Base-by-base conservation (phyloP, 192 early-diverging fungal species). In the Coemansia sp. region DNA sequence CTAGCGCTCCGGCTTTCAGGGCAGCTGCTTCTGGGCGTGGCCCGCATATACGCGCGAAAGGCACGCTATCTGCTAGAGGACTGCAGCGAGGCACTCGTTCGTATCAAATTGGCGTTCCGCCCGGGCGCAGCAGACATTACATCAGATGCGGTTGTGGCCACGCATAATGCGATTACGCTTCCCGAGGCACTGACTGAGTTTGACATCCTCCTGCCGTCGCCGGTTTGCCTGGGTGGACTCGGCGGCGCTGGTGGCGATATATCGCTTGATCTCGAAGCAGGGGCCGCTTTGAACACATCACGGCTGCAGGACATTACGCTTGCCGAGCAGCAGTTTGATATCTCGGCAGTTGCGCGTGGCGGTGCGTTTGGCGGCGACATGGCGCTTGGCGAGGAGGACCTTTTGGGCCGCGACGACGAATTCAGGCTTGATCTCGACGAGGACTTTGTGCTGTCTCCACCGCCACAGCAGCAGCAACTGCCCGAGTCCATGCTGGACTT, bases 1-100 rank as follows among this genome's bases (percentile, higher is more conserved):
- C 87, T 97, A 73, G 94, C 96, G 2, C 72, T 99, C 38, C 90
- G 96, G 56, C 84, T 98, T 23, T 94, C 96, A 5, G 97, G 96
- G 0, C 97, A 99, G 71, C 82, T 99, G 31, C 84, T 99, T 46
- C 81, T 99, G 6, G 97, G 97, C 35, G 94, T 99, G 1, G 88
- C 90, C 0, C 85, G 90, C 31, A 98, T 99, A 61, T 98, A 94
- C 80, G 95, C 96, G 4, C 85, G 95, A 28, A 99, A 99, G 74
- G 89, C 97, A 1, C 88, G 87, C 42, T 99, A 99, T 64, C 78
- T 99, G 40, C 82, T 99, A 4, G 95, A 99, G 62, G 97, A 99
- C 69, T 98, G 96, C 67, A 92, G 90, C 66, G 96, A 98, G 49
- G 95, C 97, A 1, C 77, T 98, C 21, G 74, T 95, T 28, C 92